A percentile compares a stretch with the other conserved stretches of the same genome.
Conservation (phyloP, 2,329 filamentous ascomycete species). For the Triangularia setosa region DNA sequence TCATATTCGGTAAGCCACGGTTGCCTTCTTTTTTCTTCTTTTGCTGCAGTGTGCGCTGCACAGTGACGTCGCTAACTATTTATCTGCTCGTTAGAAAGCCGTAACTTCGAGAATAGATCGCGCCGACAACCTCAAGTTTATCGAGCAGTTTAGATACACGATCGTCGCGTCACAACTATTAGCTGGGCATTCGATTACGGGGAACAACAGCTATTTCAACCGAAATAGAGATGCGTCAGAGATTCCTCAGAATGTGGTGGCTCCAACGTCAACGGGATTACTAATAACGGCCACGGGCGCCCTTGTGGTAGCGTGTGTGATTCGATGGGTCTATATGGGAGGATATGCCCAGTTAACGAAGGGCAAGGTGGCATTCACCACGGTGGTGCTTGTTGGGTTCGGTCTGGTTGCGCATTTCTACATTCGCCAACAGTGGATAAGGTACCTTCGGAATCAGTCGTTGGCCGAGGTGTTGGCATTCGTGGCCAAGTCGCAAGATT, state of each 20-base stretch:
- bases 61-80: constrained; percentile 5
- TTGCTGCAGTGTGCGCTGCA: neutral
- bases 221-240: constrained; percentile 22
- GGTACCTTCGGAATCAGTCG: constrained; percentile 70
- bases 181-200: constrained; percentile 60
- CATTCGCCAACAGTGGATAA: constrained; percentile 75
- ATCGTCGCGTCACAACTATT: constrained; percentile 89
- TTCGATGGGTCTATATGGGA: constrained; percentile 64
- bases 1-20: constrained; percentile 47
- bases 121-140: constrained; percentile 76
- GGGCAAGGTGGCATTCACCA: constrained; percentile 47
- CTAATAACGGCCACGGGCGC: constrained; percentile 60
- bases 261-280: constrained; percentile 40
- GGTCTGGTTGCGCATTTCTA: constrained; percentile 65
- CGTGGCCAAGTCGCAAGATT: constrained; percentile 71
- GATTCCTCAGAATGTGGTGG: constrained; percentile 25
- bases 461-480: constrained; percentile 65
- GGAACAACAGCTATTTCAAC: constrained; percentile 33
- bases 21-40: neutral
- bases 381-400: constrained; percentile 48
- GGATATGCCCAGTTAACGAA: constrained; percentile 51
- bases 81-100: constrained; percentile 48
- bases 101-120: constrained; percentile 70
- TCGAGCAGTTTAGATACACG: constrained; percentile 90
- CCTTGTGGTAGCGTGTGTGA: constrained; percentile 62